phyloP scores from a whole-genome alignment of 176 grass and related monocot species.

The Elymus sibiricus region DNA sequence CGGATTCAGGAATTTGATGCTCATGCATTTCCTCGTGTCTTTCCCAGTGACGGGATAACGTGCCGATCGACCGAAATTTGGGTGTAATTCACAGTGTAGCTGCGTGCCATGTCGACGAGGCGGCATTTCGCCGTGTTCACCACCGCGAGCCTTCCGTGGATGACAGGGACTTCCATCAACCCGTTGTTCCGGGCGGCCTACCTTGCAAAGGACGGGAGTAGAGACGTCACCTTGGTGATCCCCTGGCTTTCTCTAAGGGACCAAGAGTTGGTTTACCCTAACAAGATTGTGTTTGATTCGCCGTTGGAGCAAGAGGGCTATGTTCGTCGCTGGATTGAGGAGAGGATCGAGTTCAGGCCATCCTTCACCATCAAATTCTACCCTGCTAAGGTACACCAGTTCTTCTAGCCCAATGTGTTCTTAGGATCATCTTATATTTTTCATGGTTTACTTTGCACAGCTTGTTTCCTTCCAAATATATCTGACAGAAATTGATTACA shows the following conservation, averaged over 20 bases:
- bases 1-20: neutral
- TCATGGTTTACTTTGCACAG: neutral
- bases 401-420: neutral
- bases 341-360: conserved; percentile 57
- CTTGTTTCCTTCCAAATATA: neutral
- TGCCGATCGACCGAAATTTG: neutral
- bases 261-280: conserved; percentile 83
- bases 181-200: conserved; percentile 72
- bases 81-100: neutral
- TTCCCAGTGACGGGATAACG: neutral
- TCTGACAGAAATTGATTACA: neutral
- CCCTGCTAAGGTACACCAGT: conserved; percentile 63
- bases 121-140: conserved; percentile 89
- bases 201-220: conserved; percentile 56
- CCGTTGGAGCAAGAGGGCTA: conserved; percentile 73
- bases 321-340: conserved; percentile 71
- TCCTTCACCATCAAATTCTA: conserved; percentile 83
- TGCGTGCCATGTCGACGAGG: conserved; percentile 32
- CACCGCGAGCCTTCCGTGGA: conserved; percentile 92
- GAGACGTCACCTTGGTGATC: conserved; percentile 77
- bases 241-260: conserved; percentile 81
- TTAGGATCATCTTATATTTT: neutral
- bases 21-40: neutral
- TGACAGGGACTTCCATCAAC: conserved; percentile 90
- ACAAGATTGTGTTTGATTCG: conserved; percentile 53